These are phyloP conservation scores for Senecio squalidus DNA, from an alignment of 140 eudicot genomes.

Conservation along the genomic window DNA sequence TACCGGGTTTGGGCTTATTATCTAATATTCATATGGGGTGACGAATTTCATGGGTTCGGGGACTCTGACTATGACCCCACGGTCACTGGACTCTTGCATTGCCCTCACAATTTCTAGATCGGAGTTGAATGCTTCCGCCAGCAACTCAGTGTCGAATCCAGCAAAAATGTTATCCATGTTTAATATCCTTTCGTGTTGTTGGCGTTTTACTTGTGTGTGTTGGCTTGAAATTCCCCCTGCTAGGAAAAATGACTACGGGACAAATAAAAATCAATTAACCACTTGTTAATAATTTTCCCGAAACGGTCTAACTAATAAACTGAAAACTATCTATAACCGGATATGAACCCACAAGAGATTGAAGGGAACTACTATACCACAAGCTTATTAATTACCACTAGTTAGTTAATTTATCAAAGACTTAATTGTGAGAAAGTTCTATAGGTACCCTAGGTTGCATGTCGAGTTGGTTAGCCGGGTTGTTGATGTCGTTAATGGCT, in stretches of 20 bases:
- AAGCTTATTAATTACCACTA: too few species aligned
- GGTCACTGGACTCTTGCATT: constrained; percentile 46
- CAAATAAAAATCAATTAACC: neutral
- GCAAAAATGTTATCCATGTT: constrained; percentile 47
- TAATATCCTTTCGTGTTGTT: constrained; percentile 16
- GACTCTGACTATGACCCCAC: constrained; percentile 48
- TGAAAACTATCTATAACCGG: too few species aligned
- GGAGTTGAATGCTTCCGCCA: constrained; percentile 61
- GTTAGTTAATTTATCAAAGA: neutral
- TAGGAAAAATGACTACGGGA: constrained; percentile 43
- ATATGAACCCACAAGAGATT: too few species aligned
- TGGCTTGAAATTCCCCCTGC: constrained; percentile 52
- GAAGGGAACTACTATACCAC: too few species aligned
- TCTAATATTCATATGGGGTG: constrained; percentile 37
- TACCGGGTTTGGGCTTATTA: too few species aligned
- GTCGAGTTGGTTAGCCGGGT: constrained; percentile 78
- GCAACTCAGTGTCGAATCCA: constrained; percentile 41
- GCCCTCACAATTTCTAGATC: constrained; percentile 29
- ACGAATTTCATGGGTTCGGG: constrained; percentile 35
- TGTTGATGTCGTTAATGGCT: constrained; percentile 56
- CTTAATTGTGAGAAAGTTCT: neutral
- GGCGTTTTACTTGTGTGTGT: neutral
- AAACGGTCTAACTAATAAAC: too few species aligned
- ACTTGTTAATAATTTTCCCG: too few species aligned
- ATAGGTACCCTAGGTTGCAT: constrained; percentile 37